phyloP scores from a whole-genome alignment of 1,139 yeast genomes.

The Zygoascus meyerae region DNA sequence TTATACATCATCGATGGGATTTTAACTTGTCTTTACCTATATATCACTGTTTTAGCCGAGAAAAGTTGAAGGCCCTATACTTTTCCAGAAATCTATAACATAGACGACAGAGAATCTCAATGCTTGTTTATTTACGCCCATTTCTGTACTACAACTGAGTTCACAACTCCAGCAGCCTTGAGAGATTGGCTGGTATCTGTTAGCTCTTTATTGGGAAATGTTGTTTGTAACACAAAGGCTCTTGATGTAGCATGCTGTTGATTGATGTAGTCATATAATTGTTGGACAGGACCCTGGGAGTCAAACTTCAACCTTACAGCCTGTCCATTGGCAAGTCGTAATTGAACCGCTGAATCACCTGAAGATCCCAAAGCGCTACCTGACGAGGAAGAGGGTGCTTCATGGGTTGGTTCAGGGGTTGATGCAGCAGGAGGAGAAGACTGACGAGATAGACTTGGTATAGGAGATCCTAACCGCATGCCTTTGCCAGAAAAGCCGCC shows the following conservation, averaged over 20 bases:
- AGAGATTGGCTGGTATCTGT: constrained; percentile 53
- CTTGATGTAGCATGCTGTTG: constrained; percentile 42
- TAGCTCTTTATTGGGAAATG: constrained; percentile 79
- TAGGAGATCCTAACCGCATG: constrained; percentile 85
- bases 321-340: constrained; percentile 80
- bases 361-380: constrained; percentile 32
- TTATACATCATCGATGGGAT: constrained; percentile 8
- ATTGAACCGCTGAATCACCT: constrained; percentile 76
- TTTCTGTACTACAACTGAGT: constrained; percentile 78
- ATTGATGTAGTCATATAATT: constrained; percentile 64
- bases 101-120: background rate
- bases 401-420: constrained; percentile 16
- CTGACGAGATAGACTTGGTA: constrained; percentile 40
- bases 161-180: constrained; percentile 68
- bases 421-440: constrained; percentile 18
- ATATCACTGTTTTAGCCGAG: too few relatives aligned
- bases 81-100: background rate
- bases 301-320: constrained; percentile 60
- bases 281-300: constrained; percentile 59
- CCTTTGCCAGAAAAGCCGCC: constrained; percentile 83
- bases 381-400: constrained; percentile 14
- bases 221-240: constrained; percentile 63
- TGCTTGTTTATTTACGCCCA: constrained; percentile 15
- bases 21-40: background rate
- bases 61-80: background rate